Base-by-base conservation (phyloP, 305 asterid species). In the Fraxinus sp. region DNA sequence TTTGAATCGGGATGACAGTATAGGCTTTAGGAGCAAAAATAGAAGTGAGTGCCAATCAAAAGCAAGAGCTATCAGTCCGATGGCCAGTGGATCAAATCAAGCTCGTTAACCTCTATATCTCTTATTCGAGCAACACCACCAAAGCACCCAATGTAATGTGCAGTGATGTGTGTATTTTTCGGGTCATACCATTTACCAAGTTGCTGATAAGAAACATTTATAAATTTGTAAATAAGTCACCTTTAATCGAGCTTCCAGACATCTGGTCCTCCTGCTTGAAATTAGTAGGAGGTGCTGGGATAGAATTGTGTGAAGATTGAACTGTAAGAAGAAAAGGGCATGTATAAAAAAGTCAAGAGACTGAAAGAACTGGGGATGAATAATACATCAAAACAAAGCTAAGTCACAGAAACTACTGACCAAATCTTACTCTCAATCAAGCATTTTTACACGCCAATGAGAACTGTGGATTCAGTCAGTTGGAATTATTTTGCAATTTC, bases 231-330 rank as follows among this genome's bases (percentile, higher is more conserved):
- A 14, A 57, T 74, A 77, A 76, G 39, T 89, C 80, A 95, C 99
- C 98, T 93, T 96, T 94, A 18, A 90, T 89, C 32, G 94, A 93
- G 91, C 95, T 91, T 82, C 98, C 98, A 16, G 95, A 86, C 52
- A 91, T 83, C 80, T 90, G 97, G 85, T 91, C 97, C 64, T 94
- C 99, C 89, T 87, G 87, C 89, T 90, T 91, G 84, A 92, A 93
- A 90, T 88, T 90, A 85, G 91, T 84, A 33, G 97, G 97, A 86
- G 93, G 93, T 49, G 92, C 89, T 79, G 95, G 95, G 82, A 95
- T 92, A 80, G 93, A 89, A 81, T 92, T 92, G 86, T 91, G 89
- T 76, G 93, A 84, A 80, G 97, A 87, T 89, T 94, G 97, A 70
- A 88, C 95, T 93, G 91, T 82, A 81, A 74, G 82, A 85, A 79